Conservation (phyloP, 345 rosid species). For the Pistacia integerrima region DNA sequence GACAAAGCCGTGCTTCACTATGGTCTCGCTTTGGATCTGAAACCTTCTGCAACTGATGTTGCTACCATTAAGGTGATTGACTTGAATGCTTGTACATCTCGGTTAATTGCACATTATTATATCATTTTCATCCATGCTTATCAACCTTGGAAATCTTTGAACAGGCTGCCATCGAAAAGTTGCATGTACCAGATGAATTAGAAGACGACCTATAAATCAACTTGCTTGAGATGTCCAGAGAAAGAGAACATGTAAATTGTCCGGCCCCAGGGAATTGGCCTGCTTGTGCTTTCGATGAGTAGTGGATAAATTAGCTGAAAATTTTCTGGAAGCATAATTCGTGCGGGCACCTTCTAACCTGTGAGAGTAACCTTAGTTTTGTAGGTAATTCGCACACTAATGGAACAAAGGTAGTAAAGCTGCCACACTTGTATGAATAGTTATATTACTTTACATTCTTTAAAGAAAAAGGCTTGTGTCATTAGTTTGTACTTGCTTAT, state of each 20-base stretch:
- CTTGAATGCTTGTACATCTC: slow-evolving; percentile 9
- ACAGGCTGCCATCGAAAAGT: slow-evolving; percentile 97
- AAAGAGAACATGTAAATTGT: slow-evolving; percentile 20
- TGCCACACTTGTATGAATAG: slow-evolving; percentile 27
- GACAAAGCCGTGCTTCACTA: slow-evolving; percentile 93
- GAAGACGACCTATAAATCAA: slow-evolving; percentile 57
- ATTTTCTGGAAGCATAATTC: slow-evolving; percentile 7
- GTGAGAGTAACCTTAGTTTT: slow-evolving; percentile 32
- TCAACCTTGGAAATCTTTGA: slow-evolving; percentile 5
- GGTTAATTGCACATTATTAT: background rate
- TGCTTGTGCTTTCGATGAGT: slow-evolving; percentile 52
- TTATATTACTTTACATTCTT: slow-evolving; percentile 3
- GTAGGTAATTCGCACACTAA: slow-evolving; percentile 28
- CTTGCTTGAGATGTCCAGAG: background rate
- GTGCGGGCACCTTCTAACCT: slow-evolving; percentile 1
- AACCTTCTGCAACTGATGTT: slow-evolving; percentile 91
- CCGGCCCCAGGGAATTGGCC: slow-evolving; percentile 23
- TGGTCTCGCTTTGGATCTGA: slow-evolving; percentile 94
- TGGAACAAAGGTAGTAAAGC: slow-evolving; percentile 13
- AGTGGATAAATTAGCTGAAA: slow-evolving; percentile 20
- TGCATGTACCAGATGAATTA: slow-evolving; percentile 92
- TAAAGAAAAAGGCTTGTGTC: slow-evolving; percentile 14
- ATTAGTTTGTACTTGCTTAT: slow-evolving; percentile 22
- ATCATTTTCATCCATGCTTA: background rate
- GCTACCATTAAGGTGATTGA: slow-evolving; percentile 82